Conservation (phyloP, 2,329 filamentous ascomycete species). For the Didymella keratinophila region DNA sequence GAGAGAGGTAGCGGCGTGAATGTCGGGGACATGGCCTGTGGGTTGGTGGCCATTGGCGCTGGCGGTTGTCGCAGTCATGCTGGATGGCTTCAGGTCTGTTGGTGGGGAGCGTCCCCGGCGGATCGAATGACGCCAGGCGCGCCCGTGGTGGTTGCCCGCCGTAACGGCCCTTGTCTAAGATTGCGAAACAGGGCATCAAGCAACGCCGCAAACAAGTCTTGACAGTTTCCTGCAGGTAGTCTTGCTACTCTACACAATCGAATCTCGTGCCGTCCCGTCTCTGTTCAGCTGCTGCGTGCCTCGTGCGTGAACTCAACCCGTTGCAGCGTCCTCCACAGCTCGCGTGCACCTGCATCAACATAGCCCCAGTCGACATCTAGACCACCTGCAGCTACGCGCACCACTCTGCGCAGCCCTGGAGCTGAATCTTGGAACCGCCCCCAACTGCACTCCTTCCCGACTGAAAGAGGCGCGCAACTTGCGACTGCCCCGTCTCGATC, state of each 20-base stretch:
- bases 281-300: neutral
- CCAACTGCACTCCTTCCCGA: constrained; percentile 23
- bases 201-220: neutral
- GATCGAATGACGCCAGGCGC: neutral
- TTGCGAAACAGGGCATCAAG: neutral
- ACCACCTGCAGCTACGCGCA: constrained; percentile 17
- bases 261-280: neutral
- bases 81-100: neutral
- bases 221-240: neutral
- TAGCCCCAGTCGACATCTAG: constrained; percentile 8
- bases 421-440: constrained; percentile 6
- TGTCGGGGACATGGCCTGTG: constrained; percentile 3
- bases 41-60: neutral
- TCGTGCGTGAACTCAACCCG: neutral
- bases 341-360: neutral
- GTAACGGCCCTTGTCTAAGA: neutral
- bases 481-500: neutral
- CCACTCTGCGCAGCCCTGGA: constrained; percentile 8
- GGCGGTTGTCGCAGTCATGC: neutral
- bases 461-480: neutral
- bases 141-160: neutral
- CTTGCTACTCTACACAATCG: neutral
- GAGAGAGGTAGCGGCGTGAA: constrained; percentile 74
- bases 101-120: neutral
- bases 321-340: neutral